Base-by-base conservation (phyloP, 2,329 filamentous ascomycete genomes). In the Beauveria medogensis region DNA sequence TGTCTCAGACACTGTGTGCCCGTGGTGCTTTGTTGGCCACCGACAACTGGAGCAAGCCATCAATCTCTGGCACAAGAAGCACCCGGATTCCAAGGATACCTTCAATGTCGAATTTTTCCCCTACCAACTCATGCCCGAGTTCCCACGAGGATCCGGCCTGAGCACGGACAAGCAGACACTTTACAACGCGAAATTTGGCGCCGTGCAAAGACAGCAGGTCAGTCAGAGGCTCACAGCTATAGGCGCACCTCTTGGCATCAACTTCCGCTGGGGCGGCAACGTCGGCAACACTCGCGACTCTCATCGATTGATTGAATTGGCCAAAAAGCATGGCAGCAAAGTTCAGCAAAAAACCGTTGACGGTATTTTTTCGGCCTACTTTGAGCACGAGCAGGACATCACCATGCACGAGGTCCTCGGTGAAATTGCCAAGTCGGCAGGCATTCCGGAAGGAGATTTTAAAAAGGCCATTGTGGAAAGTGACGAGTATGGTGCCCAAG, bases 311-410 rank as follows among this genome's bases (percentile, higher is more conserved):
- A 70, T 82, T 3, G 75, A 77, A 6, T 71, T 80, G 30, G 74
- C 78, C 68, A 74, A 86, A 80, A 72, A 68, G 62, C 69, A 85
- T 57, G 76, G 75, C 3, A 69, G 70, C 24, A 75, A 81, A 50
- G 66, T 80, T 50, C 83, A 90, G 75, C 84, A 80, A 44, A 78
- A 78, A 60, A 79, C 89, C 18, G 78, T 80, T 1, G 70, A 76
- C 40, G 72, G 72, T 0, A 70, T 82, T 2, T 78, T 77, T 64
- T 67, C 68, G 3, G 74, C 72, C 5, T 75, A 76, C 63, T 80
- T 80, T 62, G 75, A 78, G 62, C 64, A 72, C 4, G 74, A 76
- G 61, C 66, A 67, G 41, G 79, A 82, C 63, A 69, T 81, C 6
- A 78, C 78, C 12, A 71, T 72, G 53, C 69, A 71, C 28, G 66